A percentile compares a stretch with the other conserved stretches of the same genome.
phyloP scores from a whole-genome alignment of 2,329 filamentous ascomycete genomes.

The Chalaropsis thielavioides region DNA sequence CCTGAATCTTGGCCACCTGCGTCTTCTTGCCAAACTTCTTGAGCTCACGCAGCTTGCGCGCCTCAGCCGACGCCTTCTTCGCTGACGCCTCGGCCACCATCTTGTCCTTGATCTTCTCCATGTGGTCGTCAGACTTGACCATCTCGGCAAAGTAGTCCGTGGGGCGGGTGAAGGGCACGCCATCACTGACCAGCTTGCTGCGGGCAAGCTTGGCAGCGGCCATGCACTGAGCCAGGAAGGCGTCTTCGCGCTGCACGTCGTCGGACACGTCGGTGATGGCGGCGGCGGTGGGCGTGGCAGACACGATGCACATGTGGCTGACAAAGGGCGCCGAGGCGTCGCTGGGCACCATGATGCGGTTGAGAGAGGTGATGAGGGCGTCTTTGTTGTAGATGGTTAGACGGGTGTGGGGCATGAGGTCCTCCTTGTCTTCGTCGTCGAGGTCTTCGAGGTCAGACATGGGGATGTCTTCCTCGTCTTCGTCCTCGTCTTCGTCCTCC shows the following conservation, averaged over 20 bases:
- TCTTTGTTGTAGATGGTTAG: slow-evolving; percentile 95
- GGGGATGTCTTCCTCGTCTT: slow-evolving; percentile 75
- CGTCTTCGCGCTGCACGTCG: slow-evolving; percentile 80
- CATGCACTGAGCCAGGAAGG: slow-evolving; percentile 82
- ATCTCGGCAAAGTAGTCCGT: slow-evolving; percentile 98
- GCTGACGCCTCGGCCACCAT: slow-evolving; percentile 78
- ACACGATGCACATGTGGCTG: slow-evolving; percentile 64
- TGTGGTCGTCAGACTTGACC: slow-evolving; percentile 96
- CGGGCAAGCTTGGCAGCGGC: slow-evolving; percentile 63
- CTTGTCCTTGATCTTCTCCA: slow-evolving; percentile 92
- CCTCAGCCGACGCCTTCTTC: slow-evolving; percentile 86
- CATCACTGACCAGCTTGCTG: slow-evolving; percentile 62
- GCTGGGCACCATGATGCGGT: slow-evolving; percentile 58
- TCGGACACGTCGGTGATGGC: slow-evolving; percentile 75
- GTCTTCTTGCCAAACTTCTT: slow-evolving; percentile 99
- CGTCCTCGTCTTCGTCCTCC: slow-evolving; percentile 48
- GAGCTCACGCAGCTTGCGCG: slow-evolving; percentile 78
- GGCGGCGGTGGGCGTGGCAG: slow-evolving; percentile 46
- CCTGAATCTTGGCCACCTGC: slow-evolving; percentile 88
- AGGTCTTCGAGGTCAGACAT: slow-evolving; percentile 73
- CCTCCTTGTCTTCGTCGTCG: slow-evolving; percentile 66
- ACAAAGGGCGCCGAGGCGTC: slow-evolving; percentile 59
- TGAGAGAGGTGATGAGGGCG: slow-evolving; percentile 65
- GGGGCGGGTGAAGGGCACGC: slow-evolving; percentile 72
- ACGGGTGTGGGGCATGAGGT: slow-evolving; percentile 77